Conservation (phyloP, 352 stramenopile genomes). For the Blastocystis hominis region DNA sequence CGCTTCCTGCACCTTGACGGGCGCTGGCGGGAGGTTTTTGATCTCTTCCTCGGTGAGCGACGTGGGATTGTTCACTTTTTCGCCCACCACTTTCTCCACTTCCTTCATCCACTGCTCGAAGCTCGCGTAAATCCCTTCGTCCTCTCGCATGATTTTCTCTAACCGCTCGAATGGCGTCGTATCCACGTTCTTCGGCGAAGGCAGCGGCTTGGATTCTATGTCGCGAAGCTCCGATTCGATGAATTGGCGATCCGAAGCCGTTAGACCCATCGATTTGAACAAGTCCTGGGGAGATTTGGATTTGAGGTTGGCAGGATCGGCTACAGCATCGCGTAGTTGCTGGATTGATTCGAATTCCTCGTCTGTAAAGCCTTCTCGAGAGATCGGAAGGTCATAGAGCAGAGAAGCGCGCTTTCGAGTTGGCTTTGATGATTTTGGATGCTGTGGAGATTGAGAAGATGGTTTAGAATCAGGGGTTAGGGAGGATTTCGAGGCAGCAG, state of each 20-base stretch:
- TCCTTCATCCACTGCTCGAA: slow-evolving; percentile 24
- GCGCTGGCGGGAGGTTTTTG: background rate
- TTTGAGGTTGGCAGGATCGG: background rate
- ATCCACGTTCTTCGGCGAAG: background rate
- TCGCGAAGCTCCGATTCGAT: background rate
- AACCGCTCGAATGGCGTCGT: background rate
- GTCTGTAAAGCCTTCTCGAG: background rate
- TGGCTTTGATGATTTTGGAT: background rate
- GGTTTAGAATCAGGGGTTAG: too few relatives aligned
- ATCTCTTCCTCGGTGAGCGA: background rate
- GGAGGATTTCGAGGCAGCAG: background rate
- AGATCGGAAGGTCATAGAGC: background rate
- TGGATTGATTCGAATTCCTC: background rate
- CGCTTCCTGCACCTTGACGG: background rate
- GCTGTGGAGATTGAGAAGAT: background rate
- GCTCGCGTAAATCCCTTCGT: background rate
- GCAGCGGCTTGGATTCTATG: background rate
- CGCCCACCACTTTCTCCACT: slow-evolving; percentile 1
- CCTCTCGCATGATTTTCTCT: background rate
- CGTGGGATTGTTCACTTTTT: background rate
- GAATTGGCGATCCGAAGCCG: background rate
- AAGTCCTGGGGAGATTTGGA: background rate
- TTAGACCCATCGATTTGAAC: background rate
- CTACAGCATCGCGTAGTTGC: background rate
- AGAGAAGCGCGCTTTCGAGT: background rate